Conservation (phyloP, 1,284 basidiomycete species). For the Naganishia albida region DNA sequence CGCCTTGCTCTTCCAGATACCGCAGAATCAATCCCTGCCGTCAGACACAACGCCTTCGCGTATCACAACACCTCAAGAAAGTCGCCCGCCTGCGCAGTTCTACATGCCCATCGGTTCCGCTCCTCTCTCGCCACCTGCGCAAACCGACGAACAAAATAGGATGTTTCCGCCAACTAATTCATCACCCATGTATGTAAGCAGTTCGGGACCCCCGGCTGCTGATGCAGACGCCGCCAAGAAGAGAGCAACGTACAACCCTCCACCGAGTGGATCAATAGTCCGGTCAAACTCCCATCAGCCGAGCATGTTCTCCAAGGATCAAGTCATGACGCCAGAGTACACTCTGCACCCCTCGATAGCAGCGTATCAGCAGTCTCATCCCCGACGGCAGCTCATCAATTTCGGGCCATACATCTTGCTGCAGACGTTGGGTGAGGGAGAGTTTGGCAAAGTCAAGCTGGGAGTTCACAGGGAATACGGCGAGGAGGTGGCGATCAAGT, state of each 20-base stretch:
- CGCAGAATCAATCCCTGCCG: background rate
- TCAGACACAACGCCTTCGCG: background rate
- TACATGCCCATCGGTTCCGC: constrained; percentile 20
- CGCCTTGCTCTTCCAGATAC: constrained; percentile 4
- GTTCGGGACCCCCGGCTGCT: background rate
- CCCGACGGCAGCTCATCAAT: constrained; percentile 80
- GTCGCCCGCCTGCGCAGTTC: constrained; percentile 5
- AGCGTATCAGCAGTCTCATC: constrained; percentile 80
- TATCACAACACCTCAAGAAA: constrained; percentile 9
- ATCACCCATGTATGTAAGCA: background rate
- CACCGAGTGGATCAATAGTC: background rate
- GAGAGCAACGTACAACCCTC: constrained; percentile 24
- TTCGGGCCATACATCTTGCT: constrained; percentile 94
- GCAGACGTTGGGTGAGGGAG: constrained; percentile 94
- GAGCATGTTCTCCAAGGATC: constrained; percentile 17
- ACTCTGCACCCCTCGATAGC: constrained; percentile 75
- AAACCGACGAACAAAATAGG: background rate
- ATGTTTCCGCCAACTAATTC: background rate
- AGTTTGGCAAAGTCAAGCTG: constrained; percentile 99
- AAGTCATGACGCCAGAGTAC: constrained; percentile 41
- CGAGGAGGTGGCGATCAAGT: constrained; percentile 98
- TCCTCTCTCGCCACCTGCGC: constrained; percentile 23
- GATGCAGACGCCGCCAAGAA: constrained; percentile 10
- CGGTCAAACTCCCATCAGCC: constrained; percentile 15
- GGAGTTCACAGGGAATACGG: constrained; percentile 93